phyloP scores from a whole-genome alignment of 2,329 filamentous ascomycete species.

The Plenodomus tracheiphilus region DNA sequence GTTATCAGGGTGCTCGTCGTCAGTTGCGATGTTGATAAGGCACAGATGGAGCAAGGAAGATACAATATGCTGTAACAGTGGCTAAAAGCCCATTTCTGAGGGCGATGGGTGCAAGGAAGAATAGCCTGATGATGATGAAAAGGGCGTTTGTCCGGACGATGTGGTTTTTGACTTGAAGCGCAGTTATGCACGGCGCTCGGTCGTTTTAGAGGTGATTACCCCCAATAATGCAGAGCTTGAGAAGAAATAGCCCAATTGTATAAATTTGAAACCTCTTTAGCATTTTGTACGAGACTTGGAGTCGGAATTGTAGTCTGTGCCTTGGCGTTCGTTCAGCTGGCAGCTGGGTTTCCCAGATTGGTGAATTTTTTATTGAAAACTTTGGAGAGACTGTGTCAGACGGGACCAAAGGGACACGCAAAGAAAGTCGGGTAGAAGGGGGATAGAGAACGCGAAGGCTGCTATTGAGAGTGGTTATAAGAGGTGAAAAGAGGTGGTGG shows the following conservation, averaged over 20 bases:
- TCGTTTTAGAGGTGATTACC: too few relatives aligned
- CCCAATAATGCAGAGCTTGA: too few relatives aligned
- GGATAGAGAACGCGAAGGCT: conserved; percentile 7
- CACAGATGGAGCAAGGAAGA: too few relatives aligned
- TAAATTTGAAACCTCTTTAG: too few relatives aligned
- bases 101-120: conserved; percentile 8
- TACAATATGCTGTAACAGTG: conserved; percentile 21
- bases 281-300: too few relatives aligned
- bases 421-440: conserved; percentile 1
- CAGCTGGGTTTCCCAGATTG: neutral
- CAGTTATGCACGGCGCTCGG: too few relatives aligned
- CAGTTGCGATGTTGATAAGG: too few relatives aligned
- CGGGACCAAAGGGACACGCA: conserved; percentile 4
- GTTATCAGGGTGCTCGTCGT: too few relatives aligned
- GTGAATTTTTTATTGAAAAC: conserved; percentile 1
- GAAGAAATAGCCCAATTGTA: too few relatives aligned
- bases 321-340: too few relatives aligned
- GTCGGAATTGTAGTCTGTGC: too few relatives aligned
- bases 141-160: conserved; percentile 7
- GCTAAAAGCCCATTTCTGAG: conserved; percentile 14
- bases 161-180: conserved; percentile 7
- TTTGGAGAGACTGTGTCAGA: conserved; percentile 7
- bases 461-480: conserved; percentile 1
- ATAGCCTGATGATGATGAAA: neutral
- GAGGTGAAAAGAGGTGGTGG: conserved; percentile 5